phyloP scores from a whole-genome alignment of 306 rosid genomes.

The Cercis canadensis region DNA sequence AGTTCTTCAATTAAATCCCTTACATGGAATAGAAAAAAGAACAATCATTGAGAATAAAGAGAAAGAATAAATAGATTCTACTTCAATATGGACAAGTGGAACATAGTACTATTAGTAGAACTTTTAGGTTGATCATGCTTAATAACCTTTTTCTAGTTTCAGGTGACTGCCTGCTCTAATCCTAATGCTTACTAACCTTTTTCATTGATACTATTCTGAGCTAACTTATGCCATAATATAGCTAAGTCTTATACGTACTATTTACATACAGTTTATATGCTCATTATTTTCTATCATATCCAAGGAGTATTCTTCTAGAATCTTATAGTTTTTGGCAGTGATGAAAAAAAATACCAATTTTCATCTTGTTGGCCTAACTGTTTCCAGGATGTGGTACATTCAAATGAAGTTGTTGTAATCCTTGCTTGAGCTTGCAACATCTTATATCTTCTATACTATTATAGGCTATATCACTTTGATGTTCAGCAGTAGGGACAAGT shows the following conservation, averaged over 20 bases:
- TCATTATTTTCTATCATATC: slow-evolving; percentile 9
- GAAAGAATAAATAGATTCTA: slow-evolving; percentile 20
- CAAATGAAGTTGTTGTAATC: slow-evolving; percentile 26
- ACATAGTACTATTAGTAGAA: slow-evolving; percentile 2
- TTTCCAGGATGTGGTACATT: slow-evolving; percentile 20
- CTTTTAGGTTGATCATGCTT: too few species aligned
- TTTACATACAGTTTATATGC: slow-evolving; percentile 23
- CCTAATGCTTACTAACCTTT: too few species aligned
- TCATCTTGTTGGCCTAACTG: slow-evolving; percentile 8
- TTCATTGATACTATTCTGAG: too few species aligned
- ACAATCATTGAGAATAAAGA: too few species aligned
- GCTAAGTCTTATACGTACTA: too few species aligned
- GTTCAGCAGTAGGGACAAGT: too few species aligned
- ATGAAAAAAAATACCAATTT: slow-evolving; percentile 41
- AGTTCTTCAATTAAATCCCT: slow-evolving; percentile 7
- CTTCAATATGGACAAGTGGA: slow-evolving; percentile 23
- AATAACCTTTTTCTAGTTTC: too few species aligned
- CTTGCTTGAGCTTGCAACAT: slow-evolving; percentile 31
- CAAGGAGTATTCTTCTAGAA: slow-evolving; percentile 23
- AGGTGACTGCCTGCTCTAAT: too few species aligned
- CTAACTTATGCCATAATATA: too few species aligned
- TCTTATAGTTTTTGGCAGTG: neutral
- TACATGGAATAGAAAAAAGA: neutral
- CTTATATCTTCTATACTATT: slow-evolving; percentile 16
- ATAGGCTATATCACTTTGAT: slow-evolving; percentile 16